Conservation (phyloP, 768 basidiomycete species). For the Lepiota subincarnata region DNA sequence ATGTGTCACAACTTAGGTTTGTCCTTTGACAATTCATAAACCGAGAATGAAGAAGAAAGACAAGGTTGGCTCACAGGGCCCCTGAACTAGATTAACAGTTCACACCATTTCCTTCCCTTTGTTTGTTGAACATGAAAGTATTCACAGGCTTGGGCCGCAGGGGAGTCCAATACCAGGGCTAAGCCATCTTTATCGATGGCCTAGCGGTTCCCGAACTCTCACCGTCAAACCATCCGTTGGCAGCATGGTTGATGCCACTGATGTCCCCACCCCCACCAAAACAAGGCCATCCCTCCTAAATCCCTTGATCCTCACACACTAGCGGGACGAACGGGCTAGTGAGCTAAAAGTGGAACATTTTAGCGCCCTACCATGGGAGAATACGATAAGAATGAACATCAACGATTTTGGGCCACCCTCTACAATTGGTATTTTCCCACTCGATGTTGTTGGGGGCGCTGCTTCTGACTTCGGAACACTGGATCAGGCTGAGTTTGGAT, state of each 20-base stretch:
- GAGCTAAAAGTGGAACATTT: conserved; percentile 1
- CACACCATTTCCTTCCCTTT: too few relatives aligned
- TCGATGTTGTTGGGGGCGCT: conserved; percentile 1
- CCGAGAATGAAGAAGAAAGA: too few relatives aligned
- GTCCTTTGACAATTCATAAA: too few relatives aligned
- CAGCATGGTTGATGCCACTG: background rate
- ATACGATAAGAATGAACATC: background rate
- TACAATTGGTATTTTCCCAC: background rate
- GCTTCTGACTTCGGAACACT: background rate
- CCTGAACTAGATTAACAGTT: too few relatives aligned
- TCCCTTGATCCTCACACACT: conserved; percentile 9
- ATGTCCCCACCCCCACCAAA: background rate
- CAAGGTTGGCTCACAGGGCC: too few relatives aligned
- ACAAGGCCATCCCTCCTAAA: conserved; percentile 1
- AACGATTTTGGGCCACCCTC: background rate
- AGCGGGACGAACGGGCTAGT: background rate
- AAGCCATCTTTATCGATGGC: background rate
- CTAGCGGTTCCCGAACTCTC: background rate
- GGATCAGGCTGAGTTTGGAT: background rate
- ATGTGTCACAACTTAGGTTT: too few relatives aligned
- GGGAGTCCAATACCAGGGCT: background rate
- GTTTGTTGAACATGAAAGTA: too few relatives aligned
- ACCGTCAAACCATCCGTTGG: background rate
- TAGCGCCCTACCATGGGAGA: conserved; percentile 5
- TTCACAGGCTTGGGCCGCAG: too few relatives aligned